phyloP scores from a whole-genome alignment of 1,139 yeast genomes.

The Hanseniaspora uvarum region DNA sequence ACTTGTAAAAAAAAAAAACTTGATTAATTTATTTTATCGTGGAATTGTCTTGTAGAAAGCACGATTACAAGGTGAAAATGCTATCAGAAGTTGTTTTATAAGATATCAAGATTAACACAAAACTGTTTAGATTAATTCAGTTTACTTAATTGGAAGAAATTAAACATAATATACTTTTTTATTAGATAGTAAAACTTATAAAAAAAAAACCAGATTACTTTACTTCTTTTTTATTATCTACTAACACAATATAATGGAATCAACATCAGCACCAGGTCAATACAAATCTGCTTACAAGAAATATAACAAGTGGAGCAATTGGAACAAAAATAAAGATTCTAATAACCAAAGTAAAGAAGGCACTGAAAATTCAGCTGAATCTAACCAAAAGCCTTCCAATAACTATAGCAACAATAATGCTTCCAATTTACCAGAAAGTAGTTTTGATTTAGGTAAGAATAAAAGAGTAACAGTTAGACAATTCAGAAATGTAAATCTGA shows the following conservation, averaged over 20 bases:
- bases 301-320: constrained; percentile 15
- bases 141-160: too few species aligned
- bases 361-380: not conserved
- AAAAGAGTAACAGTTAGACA: constrained; percentile 63
- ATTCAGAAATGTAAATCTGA: constrained; percentile 52
- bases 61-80: too few species aligned
- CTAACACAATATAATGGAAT: constrained; percentile 5
- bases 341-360: not conserved
- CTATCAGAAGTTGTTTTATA: too few species aligned
- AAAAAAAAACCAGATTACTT: not conserved
- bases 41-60: too few species aligned
- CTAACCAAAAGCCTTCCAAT: not conserved
- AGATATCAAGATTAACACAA: too few species aligned
- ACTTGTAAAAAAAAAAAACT: too few species aligned
- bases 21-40: too few species aligned
- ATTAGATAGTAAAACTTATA: not conserved
- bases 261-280: constrained; percentile 15
- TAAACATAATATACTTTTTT: too few species aligned
- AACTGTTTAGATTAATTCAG: too few species aligned
- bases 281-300: constrained; percentile 24
- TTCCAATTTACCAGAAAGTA: constrained; percentile 26
- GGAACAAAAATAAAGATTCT: constrained; percentile 16
- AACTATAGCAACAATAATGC: constrained; percentile 10
- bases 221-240: not conserved
- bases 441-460: constrained; percentile 49